Conservation (phyloP, 2,329 filamentous ascomycete genomes). For the Exophiala bonariae region DNA sequence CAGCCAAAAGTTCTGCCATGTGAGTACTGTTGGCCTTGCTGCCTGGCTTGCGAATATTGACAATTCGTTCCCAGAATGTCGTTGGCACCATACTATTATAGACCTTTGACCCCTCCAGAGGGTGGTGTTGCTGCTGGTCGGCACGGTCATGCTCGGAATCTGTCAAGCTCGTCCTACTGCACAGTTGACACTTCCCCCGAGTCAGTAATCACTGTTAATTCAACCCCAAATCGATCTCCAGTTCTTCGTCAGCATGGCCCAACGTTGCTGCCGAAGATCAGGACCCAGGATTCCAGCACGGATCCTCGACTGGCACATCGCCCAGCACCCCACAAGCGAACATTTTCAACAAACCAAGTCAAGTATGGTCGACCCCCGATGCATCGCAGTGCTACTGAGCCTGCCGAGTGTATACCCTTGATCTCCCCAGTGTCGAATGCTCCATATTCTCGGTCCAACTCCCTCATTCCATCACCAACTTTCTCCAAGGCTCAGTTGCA, state of each 20-base stretch:
- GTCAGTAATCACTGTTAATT: conserved; percentile 66
- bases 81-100: conserved; percentile 42
- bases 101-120: conserved; percentile 46
- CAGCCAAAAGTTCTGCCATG: conserved; percentile 19
- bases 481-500: conserved; percentile 33
- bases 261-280: conserved; percentile 79
- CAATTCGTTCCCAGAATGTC: conserved; percentile 37
- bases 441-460: conserved; percentile 27
- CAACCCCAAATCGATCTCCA: conserved; percentile 70
- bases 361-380: conserved; percentile 53
- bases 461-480: conserved; percentile 24
- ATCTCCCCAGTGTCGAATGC: conserved; percentile 47
- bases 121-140: conserved; percentile 34
- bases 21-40: conserved; percentile 16
- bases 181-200: conserved; percentile 69
- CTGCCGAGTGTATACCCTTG: conserved; percentile 43
- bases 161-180: conserved; percentile 60
- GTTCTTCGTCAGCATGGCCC: conserved; percentile 74
- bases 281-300: conserved; percentile 69
- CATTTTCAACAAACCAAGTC: conserved; percentile 41
- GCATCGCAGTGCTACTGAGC: conserved; percentile 47
- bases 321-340: conserved; percentile 16
- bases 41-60: conserved; percentile 14
- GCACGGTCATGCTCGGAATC: conserved; percentile 58
- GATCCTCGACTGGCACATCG: conserved; percentile 13